These are phyloP conservation scores for Cryphonectria radicalis DNA, from an alignment of 2,329 filamentous ascomycete species.

Conservation along the genomic window DNA sequence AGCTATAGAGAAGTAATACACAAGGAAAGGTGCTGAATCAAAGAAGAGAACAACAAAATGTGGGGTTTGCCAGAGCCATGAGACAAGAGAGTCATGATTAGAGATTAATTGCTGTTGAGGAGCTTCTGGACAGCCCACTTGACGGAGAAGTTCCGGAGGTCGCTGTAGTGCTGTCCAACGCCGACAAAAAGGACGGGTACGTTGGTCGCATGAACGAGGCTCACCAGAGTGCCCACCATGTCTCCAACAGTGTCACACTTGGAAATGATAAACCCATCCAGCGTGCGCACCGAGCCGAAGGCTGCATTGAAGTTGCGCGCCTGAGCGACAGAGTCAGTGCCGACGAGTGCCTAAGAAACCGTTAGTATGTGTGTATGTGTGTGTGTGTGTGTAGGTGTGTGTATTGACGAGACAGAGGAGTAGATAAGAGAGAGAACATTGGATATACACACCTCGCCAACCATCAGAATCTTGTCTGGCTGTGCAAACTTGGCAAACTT, in stretches of 20 bases:
- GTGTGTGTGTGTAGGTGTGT: background rate
- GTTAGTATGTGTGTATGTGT: background rate
- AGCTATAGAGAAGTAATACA: background rate
- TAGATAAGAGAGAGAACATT: background rate
- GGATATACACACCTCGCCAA: slow-evolving; percentile 57
- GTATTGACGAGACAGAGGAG: background rate
- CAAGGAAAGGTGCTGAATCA: background rate
- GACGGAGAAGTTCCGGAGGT: slow-evolving; percentile 70
- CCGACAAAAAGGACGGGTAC: slow-evolving; percentile 94
- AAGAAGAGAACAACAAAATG: background rate
- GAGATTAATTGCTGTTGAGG: slow-evolving; percentile 51
- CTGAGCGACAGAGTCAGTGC: slow-evolving; percentile 93
- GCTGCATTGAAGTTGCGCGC: slow-evolving; percentile 94
- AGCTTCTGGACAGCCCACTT: slow-evolving; percentile 72
- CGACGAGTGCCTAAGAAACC: slow-evolving; percentile 74
- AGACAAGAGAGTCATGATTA: background rate
- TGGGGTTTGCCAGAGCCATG: background rate
- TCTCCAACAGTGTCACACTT: slow-evolving; percentile 99
- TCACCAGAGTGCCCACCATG: slow-evolving; percentile 95
- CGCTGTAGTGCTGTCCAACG: slow-evolving; percentile 71
- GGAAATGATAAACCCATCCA: slow-evolving; percentile 97
- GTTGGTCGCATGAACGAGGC: slow-evolving; percentile 95
- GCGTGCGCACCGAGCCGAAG: slow-evolving; percentile 77
- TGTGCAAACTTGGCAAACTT: slow-evolving; percentile 97
- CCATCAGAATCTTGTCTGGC: slow-evolving; percentile 99